Conservation (phyloP, 495 filamentous ascomycete species). For the Elasticomyces elasticus region DNA sequence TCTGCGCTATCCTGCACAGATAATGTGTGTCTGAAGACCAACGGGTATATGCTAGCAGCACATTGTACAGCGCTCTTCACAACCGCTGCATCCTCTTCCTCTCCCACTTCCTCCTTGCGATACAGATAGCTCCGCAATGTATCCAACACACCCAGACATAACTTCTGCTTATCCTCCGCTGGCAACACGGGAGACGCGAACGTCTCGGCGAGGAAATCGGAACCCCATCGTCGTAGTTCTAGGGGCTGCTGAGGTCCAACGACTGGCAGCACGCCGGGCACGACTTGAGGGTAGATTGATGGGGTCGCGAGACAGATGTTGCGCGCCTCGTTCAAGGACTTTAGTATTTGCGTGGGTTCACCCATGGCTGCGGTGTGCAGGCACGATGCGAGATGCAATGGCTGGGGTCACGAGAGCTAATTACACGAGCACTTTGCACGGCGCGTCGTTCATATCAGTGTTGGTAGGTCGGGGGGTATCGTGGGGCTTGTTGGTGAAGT, state of each 20-base stretch:
- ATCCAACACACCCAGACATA: constrained; percentile 62
- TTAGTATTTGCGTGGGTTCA: constrained; percentile 32
- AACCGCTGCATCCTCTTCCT: constrained; percentile 58
- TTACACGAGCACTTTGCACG: no score
- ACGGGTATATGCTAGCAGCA: constrained; percentile 80
- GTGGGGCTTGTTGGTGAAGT: not conserved
- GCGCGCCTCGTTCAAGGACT: constrained; percentile 77
- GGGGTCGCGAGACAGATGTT: constrained; percentile 77
- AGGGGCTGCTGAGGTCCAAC: constrained; percentile 62
- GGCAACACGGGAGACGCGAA: constrained; percentile 77
- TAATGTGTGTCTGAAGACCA: constrained; percentile 83
- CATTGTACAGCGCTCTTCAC: constrained; percentile 76
- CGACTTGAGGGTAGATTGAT: constrained; percentile 75
- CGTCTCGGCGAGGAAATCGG: constrained; percentile 91
- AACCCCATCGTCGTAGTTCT: constrained; percentile 87
- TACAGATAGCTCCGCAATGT: constrained; percentile 64
- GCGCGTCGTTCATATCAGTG: not conserved
- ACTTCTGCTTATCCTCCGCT: constrained; percentile 61
- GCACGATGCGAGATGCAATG: not conserved
- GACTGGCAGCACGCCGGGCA: constrained; percentile 81
- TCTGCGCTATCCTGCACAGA: constrained; percentile 61
- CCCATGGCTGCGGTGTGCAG: constrained; percentile 1
- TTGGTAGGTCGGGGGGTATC: no score
- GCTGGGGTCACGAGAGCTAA: not conserved
- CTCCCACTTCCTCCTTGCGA: constrained; percentile 36